Percentiles rank a stretch among this genome's conserved stretches.
phyloP scores from a whole-genome alignment of 306 rosid genomes.

The Calophaca sinica region DNA sequence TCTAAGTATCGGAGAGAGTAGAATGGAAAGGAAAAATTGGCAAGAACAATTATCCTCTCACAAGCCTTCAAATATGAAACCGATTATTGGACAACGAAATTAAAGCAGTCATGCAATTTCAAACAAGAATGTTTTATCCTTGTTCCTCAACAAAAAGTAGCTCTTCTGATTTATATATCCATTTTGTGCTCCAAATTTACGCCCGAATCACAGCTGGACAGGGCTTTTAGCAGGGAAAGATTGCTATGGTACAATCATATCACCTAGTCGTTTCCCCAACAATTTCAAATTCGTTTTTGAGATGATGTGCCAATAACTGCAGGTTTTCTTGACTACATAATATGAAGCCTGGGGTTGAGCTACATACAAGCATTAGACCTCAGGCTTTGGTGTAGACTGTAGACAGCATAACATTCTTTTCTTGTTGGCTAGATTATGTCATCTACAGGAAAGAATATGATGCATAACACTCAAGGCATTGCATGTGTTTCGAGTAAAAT shows the following conservation, averaged over 20 bases:
- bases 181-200: conserved; percentile 21
- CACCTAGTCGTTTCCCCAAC: background rate
- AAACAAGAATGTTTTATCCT: conserved; percentile 3
- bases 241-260: conserved; percentile 1
- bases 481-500: conserved; percentile 17
- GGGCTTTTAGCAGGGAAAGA: background rate
- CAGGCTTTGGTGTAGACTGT: too few species aligned
- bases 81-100: too few species aligned
- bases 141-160: background rate
- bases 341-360: conserved; percentile 14
- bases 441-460: background rate
- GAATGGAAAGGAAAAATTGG: too few species aligned
- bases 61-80: too few species aligned
- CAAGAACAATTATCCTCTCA: too few species aligned
- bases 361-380: background rate
- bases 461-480: conserved; percentile 7
- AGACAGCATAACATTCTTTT: too few species aligned
- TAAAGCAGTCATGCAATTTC: too few species aligned
- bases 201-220: background rate
- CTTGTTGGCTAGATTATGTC: too few species aligned
- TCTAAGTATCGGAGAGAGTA: too few species aligned
- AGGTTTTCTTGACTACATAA: background rate
- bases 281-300: background rate
- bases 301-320: too few species aligned
- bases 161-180: conserved; percentile 4